phyloP scores from a whole-genome alignment of 176 grass and related monocot genomes.

The Tillandsia leiboldiana region DNA sequence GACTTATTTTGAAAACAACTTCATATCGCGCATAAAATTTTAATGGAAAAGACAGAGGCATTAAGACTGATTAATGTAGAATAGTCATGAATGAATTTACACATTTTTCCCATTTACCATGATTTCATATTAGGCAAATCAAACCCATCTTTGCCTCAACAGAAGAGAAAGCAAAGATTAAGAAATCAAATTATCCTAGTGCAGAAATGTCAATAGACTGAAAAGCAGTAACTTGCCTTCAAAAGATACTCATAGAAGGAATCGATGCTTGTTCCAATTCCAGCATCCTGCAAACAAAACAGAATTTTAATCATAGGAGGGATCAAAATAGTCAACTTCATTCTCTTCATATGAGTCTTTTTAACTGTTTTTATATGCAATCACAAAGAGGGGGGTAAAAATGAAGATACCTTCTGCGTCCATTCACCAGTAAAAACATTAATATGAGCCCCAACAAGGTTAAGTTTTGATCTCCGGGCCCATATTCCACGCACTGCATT shows the following conservation, averaged over 20 bases:
- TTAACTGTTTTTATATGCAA: background rate
- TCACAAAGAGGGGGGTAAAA: background rate
- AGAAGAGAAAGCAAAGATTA: background rate
- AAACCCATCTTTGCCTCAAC: background rate
- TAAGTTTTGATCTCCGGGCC: slow-evolving; percentile 75
- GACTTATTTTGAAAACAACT: no score
- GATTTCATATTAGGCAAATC: no score
- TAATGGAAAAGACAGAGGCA: no score
- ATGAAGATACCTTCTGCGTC: slow-evolving; percentile 74
- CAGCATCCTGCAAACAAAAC: slow-evolving; percentile 55
- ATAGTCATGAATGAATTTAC: no score
- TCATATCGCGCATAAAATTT: no score
- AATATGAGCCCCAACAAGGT: slow-evolving; percentile 95
- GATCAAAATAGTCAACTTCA: background rate
- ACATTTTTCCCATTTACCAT: no score
- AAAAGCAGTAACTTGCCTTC: slow-evolving; percentile 41
- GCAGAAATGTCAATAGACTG: background rate
- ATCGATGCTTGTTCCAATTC: slow-evolving; percentile 96
- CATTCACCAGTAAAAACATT: slow-evolving; percentile 98
- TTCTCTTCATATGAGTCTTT: background rate
- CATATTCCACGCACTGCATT: slow-evolving; percentile 92
- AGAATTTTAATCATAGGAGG: background rate
- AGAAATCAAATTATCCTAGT: background rate
- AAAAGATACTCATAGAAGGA: slow-evolving; percentile 99
- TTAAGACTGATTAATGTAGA: no score